Base-by-base conservation (phyloP, 2,329 filamentous ascomycete species). In the Didymella exigua region DNA sequence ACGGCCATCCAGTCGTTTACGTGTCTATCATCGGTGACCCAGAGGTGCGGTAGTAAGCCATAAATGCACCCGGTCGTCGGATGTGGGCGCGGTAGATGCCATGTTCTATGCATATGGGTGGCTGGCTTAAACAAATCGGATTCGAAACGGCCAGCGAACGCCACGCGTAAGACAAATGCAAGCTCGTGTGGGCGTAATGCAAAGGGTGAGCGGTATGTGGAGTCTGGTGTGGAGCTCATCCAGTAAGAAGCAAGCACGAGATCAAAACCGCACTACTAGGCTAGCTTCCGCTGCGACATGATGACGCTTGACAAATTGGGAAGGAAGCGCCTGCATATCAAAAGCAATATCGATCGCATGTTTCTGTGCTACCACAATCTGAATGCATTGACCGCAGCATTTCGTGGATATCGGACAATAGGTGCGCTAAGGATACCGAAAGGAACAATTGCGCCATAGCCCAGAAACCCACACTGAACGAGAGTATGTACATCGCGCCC, bases 191-290 rank as follows among this genome's bases (percentile, higher is more conserved):
- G 29, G 46, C n/a, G 19, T 16, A 41, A 42, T 40, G 42, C 36
- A 34, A 27, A 46, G 36, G 26, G 31, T 23, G 24, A 34, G 46
- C 34, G 40, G 34, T 16, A 49, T 38, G 34, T 49, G 41, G 46
- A 41, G 41, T 42, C n/a, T n/a, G 34, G 19, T 49, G 47, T 50
- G 52, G 42, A 50, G 29, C 43, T 26, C 46, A 50, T 31, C 52
- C 19, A 50, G 36, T 19, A 31, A 49, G 34, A 55, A 49, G 34
- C 52, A 55, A 46, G 19, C 41, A 33, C 19, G 29, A 55, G 52
- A 49, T 49, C 34, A 19, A 21, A 41, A 37, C 34, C 16, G 46
- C 40, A 30, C 45, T 55, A 26, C n/a, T 24, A 21, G 11, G 14
- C 23, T 54, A 54, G 51, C 21, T 30, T 26, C 45, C 36, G 41